Conservation (phyloP, 1,139 yeast genomes). For the Yamadazyma spencermartinsiae region DNA sequence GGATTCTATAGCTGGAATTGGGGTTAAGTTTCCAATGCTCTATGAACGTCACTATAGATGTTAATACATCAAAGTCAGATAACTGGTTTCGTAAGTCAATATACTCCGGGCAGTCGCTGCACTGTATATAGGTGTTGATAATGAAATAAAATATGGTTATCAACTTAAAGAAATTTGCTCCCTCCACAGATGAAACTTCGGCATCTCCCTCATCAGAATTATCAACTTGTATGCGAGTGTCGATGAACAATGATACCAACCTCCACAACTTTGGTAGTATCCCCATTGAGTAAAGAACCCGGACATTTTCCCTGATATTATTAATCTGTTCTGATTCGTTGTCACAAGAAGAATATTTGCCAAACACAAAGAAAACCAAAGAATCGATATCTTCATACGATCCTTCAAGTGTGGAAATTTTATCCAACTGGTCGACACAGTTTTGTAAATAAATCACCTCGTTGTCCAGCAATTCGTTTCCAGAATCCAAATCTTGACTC, state of each 20-base stretch:
- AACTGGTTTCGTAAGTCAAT: conserved; percentile 21
- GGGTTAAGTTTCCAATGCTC: conserved; percentile 69
- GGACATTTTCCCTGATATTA: conserved; percentile 23
- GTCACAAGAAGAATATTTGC: conserved; percentile 34
- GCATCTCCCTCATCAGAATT: conserved; percentile 3
- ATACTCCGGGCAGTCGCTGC: conserved; percentile 18
- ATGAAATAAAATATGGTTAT: conserved; percentile 59
- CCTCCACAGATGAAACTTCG: conserved; percentile 1
- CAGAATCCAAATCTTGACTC: neutral
- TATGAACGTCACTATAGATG: conserved; percentile 49
- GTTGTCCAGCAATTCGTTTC: neutral
- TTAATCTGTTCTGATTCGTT: conserved; percentile 37
- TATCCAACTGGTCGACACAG: neutral
- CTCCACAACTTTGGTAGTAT: conserved; percentile 5
- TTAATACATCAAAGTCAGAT: conserved; percentile 36
- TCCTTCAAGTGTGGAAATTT: neutral
- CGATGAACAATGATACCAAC: conserved; percentile 14
- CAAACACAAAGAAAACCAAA: conserved; percentile 41
- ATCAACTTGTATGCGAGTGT: conserved; percentile 16
- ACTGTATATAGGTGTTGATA: conserved; percentile 30
- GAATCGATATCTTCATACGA: conserved; percentile 10
- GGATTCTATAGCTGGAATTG: conserved; percentile 26
- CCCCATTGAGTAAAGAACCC: conserved; percentile 16
- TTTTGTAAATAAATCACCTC: conserved; percentile 3
- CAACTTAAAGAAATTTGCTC: conserved; percentile 26